Percentiles rank a stretch among this genome's conserved stretches.
Conservation (phyloP, 192 early-diverging fungal genomes). For the Coemansia sp. region DNA sequence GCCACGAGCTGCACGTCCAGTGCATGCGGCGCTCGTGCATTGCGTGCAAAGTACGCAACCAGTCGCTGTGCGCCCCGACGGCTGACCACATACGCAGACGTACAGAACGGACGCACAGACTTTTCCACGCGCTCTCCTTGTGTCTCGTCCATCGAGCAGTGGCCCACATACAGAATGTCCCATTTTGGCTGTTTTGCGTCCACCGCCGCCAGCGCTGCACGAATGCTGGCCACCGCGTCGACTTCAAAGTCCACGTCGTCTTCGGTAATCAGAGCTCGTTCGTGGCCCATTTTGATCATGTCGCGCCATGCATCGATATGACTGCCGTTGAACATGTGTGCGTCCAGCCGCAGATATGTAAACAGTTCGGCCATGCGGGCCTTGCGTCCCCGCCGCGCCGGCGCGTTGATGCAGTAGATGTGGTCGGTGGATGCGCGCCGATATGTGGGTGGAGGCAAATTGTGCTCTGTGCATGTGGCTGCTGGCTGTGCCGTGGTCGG, state of each 20-base stretch:
- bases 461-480: not conserved
- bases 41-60: conserved; percentile 34
- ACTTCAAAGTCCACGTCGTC: conserved; percentile 57
- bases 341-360: conserved; percentile 32
- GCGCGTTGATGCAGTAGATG: conserved; percentile 46
- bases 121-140: conserved; percentile 9
- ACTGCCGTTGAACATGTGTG: conserved; percentile 24
- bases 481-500: not conserved
- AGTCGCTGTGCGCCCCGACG: conserved; percentile 48
- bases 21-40: conserved; percentile 11
- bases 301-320: conserved; percentile 47
- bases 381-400: conserved; percentile 25
- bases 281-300: conserved; percentile 42
- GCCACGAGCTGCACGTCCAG: conserved; percentile 49
- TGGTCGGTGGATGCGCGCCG: conserved; percentile 40
- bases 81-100: conserved; percentile 49
- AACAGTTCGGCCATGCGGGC: conserved; percentile 39
- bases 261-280: conserved; percentile 44
- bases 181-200: conserved; percentile 16
- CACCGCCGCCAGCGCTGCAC: conserved; percentile 14
- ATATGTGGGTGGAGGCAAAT: conserved; percentile 4
- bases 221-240: conserved; percentile 18
- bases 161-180: conserved; percentile 53
- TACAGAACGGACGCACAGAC: conserved; percentile 50
- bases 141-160: conserved; percentile 51